Evolutionary conservation across 2,329 filamentous ascomycete genomes (phyloP), one percentile per base, ranked within the genome.

Genomic region (Penicillium sp.): DNA sequence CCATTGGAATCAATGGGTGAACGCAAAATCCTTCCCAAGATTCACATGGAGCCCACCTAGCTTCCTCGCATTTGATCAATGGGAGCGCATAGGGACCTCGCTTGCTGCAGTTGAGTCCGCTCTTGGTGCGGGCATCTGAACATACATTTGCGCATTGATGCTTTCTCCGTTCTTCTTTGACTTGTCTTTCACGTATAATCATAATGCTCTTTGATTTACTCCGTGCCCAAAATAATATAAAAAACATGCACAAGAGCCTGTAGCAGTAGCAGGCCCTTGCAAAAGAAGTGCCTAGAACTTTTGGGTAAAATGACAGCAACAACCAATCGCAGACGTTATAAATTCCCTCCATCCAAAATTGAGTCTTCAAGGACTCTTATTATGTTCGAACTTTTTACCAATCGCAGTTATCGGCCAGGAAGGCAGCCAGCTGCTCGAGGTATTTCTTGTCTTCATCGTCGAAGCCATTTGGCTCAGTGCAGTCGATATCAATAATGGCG

Each of bases 401-500:
- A 58, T 80, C 76, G 60, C 77, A 79, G 43, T 67, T 66, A 18
- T 71, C 66, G 5, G 67, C 70, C 47, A 80, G 53, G 45, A 80
- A 56, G 13, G 59, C 59, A 0, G 77, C 77, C 52, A 80, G 61
- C 24, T 64, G 59, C 63, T 78, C 76, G 21, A 80, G 62, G 47
- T 73, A 73, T 48, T 73, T 69, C 57, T 70, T 69, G 63, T 80
- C 78, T 11, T 69, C 68, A 2, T 77, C 72, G 56, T 79, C 75
- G 58, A 80, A 80, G 14, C 75, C 77, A 6, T 63, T 58, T 13
- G 72, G 63, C 50, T 73, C 70, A 21, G 75, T 65, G 63, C 77
- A 80, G 56, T 80, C 78, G 27, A 80, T 67, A 58, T 80, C 78
- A 47, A 80, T 78, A 52, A 80, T 75, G 14, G 75, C 78, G 34